Percentiles rank a stretch among this genome's conserved stretches.
Conservation (phyloP, 768 basidiomycete genomes). For the Collybia sordida region DNA sequence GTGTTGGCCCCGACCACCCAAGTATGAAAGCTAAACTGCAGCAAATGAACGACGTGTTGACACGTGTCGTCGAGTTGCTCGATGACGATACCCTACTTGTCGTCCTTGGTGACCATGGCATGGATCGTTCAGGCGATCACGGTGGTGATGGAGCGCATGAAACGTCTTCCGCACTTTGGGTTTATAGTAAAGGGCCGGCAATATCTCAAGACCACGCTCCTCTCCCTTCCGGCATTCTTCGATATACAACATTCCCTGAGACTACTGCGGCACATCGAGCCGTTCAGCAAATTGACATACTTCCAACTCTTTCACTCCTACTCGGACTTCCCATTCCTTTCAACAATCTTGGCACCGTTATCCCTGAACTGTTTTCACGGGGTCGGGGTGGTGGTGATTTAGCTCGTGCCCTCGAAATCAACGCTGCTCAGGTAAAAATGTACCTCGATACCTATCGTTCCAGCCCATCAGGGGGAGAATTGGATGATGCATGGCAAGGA, state of each 20-base stretch:
- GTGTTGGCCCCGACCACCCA: constrained; percentile 86
- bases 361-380: constrained; percentile 88
- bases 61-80: constrained; percentile 66
- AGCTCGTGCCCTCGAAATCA: constrained; percentile 62
- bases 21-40: constrained; percentile 82
- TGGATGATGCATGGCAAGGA: constrained; percentile 61
- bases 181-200: constrained; percentile 78
- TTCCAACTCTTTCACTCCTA: constrained; percentile 84
- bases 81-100: constrained; percentile 91
- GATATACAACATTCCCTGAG: constrained; percentile 60
- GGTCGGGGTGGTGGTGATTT: constrained; percentile 39
- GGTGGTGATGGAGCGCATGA: constrained; percentile 89
- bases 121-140: constrained; percentile 94
- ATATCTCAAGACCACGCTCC: constrained; percentile 35
- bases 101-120: constrained; percentile 94
- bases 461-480: constrained; percentile 68
- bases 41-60: constrained; percentile 85
- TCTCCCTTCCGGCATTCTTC: constrained; percentile 53
- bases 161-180: constrained; percentile 84
- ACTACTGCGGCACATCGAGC: constrained; percentile 52
- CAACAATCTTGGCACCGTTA: constrained; percentile 89
- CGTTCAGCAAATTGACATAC: constrained; percentile 91
- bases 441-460: constrained; percentile 80
- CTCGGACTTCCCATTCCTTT: constrained; percentile 94
- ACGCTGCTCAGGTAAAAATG: constrained; percentile 69